Conservation (phyloP, 345 rosid genomes). For the Aegle marmelos region DNA sequence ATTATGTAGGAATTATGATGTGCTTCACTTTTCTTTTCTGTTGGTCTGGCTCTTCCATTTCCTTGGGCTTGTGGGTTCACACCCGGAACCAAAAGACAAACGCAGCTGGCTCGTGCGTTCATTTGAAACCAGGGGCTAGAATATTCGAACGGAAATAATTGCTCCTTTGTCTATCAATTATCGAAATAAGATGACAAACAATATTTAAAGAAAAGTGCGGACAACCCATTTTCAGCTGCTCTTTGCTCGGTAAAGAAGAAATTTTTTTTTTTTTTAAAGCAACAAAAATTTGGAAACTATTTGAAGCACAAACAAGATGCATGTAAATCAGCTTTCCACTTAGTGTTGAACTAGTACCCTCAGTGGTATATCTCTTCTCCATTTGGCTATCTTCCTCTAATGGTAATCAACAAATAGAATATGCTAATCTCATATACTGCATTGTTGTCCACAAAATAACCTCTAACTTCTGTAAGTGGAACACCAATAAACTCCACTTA, state of each 20-base stretch:
- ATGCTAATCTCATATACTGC: neutral
- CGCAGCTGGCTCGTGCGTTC: neutral
- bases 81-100: neutral
- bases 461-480: slow-evolving; percentile 1
- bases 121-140: neutral
- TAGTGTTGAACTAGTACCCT: neutral
- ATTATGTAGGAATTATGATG: neutral
- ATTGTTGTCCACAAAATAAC: neutral
- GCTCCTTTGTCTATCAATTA: neutral
- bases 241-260: neutral
- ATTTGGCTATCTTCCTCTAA: neutral
- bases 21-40: neutral
- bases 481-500: slow-evolving; percentile 6
- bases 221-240: neutral
- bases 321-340: neutral
- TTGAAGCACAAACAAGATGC: neutral
- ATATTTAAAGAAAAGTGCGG: neutral
- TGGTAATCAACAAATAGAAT: neutral
- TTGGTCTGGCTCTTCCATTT: neutral
- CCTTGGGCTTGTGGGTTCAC: neutral
- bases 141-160: neutral
- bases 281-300: neutral
- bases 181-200: neutral
- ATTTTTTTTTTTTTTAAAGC: no score
- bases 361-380: neutral